A percentile compares a stretch with the other conserved stretches of the same genome.
Conservation (phyloP, 768 basidiomycete species). For the Candolleomyces eurysporus region DNA sequence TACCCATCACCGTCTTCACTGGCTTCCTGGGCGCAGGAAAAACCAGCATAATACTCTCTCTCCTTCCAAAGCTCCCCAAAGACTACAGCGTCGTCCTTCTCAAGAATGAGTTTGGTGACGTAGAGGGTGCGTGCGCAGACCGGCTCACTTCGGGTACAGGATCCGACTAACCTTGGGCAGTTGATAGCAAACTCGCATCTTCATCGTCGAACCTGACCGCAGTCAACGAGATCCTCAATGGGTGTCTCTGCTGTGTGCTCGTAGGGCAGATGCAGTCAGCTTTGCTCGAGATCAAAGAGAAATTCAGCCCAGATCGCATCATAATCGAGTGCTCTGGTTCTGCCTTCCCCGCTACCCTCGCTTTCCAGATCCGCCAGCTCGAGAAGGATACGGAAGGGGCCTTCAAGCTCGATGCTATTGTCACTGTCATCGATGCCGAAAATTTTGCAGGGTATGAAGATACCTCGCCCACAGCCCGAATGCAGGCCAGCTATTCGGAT, state of each 20-base stretch:
- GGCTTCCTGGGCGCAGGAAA: slow-evolving; percentile 87
- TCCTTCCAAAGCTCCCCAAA: slow-evolving; percentile 77
- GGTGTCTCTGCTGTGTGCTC: slow-evolving; percentile 96
- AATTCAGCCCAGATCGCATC: slow-evolving; percentile 83
- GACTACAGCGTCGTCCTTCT: slow-evolving; percentile 88
- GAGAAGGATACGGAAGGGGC: slow-evolving; percentile 73
- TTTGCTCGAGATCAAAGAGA: slow-evolving; percentile 84
- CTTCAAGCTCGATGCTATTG: slow-evolving; percentile 83
- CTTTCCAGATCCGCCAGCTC: slow-evolving; percentile 90
- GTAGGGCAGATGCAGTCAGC: slow-evolving; percentile 95
- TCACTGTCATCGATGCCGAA: slow-evolving; percentile 89
- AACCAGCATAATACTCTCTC: slow-evolving; percentile 77
- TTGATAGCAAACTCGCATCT: slow-evolving; percentile 87
- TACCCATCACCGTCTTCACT: slow-evolving; percentile 86
- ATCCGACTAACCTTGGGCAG: slow-evolving; percentile 31
- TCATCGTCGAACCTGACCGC: slow-evolving; percentile 75
- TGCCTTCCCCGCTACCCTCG: slow-evolving; percentile 93
- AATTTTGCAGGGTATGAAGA: slow-evolving; percentile 95
- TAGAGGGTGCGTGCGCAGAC: slow-evolving; percentile 59
- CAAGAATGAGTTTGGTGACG: slow-evolving; percentile 96
- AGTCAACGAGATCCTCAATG: slow-evolving; percentile 92
- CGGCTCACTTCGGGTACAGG: background rate
- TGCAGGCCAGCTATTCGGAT: slow-evolving; percentile 96
- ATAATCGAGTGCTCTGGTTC: slow-evolving; percentile 96
- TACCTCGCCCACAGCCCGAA: slow-evolving; percentile 84